Evolutionary conservation across 169 alveolate species (phyloP).

Genomic region (Hepatocystis sp.): DNA sequence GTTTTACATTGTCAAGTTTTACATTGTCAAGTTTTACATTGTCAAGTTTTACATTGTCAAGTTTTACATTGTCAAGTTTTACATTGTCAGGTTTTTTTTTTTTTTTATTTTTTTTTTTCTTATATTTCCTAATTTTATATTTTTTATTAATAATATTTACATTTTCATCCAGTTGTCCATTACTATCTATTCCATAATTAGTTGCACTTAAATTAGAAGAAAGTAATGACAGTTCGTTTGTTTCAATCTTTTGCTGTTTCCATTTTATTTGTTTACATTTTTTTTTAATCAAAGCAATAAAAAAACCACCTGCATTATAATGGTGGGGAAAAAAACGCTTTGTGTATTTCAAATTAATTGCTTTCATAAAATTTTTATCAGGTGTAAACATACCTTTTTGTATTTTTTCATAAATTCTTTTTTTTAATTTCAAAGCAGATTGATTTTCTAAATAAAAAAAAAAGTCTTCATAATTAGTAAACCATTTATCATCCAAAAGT

Average conservation of each 20-base stretch:
- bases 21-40: no score
- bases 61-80: no score
- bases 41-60: no score
- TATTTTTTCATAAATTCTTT: conserved; percentile 72
- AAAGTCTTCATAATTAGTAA: conserved; percentile 63
- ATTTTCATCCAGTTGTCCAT: conserved; percentile 22
- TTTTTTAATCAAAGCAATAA: conserved; percentile 87
- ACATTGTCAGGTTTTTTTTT: background rate
- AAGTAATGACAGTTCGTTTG: no score
- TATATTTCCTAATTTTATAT: background rate
- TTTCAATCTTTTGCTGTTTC: no score
- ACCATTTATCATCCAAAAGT: conserved; percentile 76
- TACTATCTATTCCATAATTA: background rate
- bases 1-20: no score
- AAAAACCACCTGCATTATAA: conserved; percentile 97
- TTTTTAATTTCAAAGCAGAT: background rate
- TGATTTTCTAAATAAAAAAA: conserved; percentile 35
- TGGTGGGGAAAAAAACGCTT: conserved; percentile 95
- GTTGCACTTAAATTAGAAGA: no score
- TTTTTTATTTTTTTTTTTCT: no score
- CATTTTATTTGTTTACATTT: conserved; percentile 55
- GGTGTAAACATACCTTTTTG: conserved; percentile 80
- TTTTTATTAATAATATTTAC: background rate
- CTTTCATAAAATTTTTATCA: conserved; percentile 68
- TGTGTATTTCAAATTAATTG: conserved; percentile 81